Evolutionary conservation across 2,329 filamentous ascomycete species (phyloP).

Genomic region (Tetracladium maxilliforme): DNA sequence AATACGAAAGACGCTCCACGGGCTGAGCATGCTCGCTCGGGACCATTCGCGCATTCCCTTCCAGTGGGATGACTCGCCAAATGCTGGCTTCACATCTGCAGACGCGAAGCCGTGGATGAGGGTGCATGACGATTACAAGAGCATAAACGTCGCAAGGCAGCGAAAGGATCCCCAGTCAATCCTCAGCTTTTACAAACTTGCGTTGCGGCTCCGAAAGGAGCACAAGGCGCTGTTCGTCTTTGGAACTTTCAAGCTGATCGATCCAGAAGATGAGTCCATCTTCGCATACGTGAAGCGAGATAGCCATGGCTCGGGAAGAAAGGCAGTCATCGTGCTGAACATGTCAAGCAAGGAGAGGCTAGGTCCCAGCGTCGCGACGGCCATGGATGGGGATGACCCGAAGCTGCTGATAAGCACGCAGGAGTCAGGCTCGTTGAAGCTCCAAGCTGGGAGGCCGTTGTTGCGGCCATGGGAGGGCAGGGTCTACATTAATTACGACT

Average conservation of each 20-base stretch:
- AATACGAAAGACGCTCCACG: slow-evolving; percentile 23
- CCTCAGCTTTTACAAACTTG: slow-evolving; percentile 13
- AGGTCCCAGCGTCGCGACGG: no score
- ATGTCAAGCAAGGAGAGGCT: no score
- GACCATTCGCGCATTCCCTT: slow-evolving; percentile 57
- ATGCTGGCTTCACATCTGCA: slow-evolving; percentile 45
- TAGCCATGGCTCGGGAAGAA: no score
- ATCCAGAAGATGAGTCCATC: no score
- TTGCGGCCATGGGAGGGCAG: no score
- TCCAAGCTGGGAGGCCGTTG: no score
- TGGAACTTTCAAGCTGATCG: slow-evolving; percentile 5
- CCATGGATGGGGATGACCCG: no score
- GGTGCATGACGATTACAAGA: slow-evolving; percentile 34
- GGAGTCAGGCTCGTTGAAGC: no score
- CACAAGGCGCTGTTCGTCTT: slow-evolving; percentile 7
- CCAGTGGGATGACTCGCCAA: slow-evolving; percentile 41
- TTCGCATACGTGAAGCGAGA: no score
- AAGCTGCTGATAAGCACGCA: no score
- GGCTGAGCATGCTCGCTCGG: slow-evolving; percentile 42
- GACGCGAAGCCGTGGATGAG: slow-evolving; percentile 43
- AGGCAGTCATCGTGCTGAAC: no score
- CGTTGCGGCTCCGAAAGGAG: slow-evolving; percentile 10
- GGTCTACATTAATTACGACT: no score
- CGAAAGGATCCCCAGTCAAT: slow-evolving; percentile 5
- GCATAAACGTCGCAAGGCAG: slow-evolving; percentile 36